Evolutionary conservation across 2,329 filamentous ascomycete species (phyloP).

Genomic region (Cadophora malorum): DNA sequence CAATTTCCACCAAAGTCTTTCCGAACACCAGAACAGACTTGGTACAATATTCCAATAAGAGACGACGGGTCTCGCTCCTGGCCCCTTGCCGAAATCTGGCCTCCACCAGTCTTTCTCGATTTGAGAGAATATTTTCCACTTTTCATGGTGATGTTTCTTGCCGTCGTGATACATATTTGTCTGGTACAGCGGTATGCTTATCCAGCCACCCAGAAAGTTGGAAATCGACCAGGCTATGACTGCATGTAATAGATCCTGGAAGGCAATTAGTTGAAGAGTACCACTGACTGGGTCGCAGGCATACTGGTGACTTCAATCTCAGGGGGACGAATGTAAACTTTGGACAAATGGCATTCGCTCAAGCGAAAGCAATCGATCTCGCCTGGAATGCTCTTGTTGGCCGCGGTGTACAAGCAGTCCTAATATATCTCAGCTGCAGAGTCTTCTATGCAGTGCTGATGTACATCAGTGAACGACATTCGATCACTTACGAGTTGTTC

Average conservation of each 20-base stretch:
- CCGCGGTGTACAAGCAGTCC: constrained; percentile 4
- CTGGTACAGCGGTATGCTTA: constrained; percentile 8
- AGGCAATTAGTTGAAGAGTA: too few species aligned
- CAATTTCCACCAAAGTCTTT: constrained; percentile 14
- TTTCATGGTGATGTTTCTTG: constrained; percentile 1
- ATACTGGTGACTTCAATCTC: constrained; percentile 15
- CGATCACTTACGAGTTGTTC: constrained; percentile 17
- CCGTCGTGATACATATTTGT: constrained; percentile 2
- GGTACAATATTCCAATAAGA: constrained; percentile 11
- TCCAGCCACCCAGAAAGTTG: background rate
- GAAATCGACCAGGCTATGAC: constrained; percentile 13
- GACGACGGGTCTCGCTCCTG: constrained; percentile 16
- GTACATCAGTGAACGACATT: constrained; percentile 8
- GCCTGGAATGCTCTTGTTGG: constrained; percentile 15
- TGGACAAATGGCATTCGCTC: constrained; percentile 15
- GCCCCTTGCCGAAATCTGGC: constrained; percentile 9
- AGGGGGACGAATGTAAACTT: constrained; percentile 18
- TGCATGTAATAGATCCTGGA: background rate
- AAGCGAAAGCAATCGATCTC: constrained; percentile 19
- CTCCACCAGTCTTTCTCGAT: background rate
- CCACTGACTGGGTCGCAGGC: background rate
- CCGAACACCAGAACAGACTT: background rate
- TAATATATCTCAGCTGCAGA: constrained; percentile 12
- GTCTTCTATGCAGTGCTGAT: constrained; percentile 10
- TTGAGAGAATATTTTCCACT: constrained; percentile 2